Conservation (phyloP, 2,329 filamentous ascomycete genomes). For the Xylaria sp. region DNA sequence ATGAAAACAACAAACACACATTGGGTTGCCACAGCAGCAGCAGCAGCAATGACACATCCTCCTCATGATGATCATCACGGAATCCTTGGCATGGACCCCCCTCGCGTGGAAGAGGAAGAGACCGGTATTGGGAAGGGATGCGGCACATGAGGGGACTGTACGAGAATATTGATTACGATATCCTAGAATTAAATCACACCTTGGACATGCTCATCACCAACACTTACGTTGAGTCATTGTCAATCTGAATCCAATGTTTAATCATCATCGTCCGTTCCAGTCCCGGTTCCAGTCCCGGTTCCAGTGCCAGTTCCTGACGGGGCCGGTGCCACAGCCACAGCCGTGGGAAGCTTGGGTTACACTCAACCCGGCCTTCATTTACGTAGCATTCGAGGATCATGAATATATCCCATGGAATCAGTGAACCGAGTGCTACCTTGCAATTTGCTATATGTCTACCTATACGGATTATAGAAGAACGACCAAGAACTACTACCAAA, state of each 20-base stretch:
- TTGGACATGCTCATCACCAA: constrained; percentile 14
- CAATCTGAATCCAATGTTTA: constrained; percentile 1
- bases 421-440: too few relatives aligned
- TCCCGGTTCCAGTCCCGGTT: too few relatives aligned
- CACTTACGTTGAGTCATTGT: constrained; percentile 6
- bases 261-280: neutral
- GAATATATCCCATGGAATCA: too few relatives aligned
- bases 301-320: neutral
- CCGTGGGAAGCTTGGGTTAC: neutral
- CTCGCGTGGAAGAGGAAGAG: constrained; percentile 3
- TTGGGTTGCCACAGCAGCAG: constrained; percentile 12
- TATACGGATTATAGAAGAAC: too few relatives aligned
- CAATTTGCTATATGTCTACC: too few relatives aligned
- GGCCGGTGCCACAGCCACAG: neutral
- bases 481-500: too few relatives aligned
- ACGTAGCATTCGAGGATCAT: too few relatives aligned
- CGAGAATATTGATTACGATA: constrained; percentile 12
- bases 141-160: constrained; percentile 3
- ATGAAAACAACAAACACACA: constrained; percentile 17
- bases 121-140: constrained; percentile 3
- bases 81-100: constrained; percentile 6
- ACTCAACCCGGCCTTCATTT: too few relatives aligned
- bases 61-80: constrained; percentile 8
- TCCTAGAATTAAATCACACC: constrained; percentile 2
- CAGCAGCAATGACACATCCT: constrained; percentile 9